Evolutionary conservation across 306 rosid genomes (phyloP).

Genomic region (Benincasa hispida): DNA sequence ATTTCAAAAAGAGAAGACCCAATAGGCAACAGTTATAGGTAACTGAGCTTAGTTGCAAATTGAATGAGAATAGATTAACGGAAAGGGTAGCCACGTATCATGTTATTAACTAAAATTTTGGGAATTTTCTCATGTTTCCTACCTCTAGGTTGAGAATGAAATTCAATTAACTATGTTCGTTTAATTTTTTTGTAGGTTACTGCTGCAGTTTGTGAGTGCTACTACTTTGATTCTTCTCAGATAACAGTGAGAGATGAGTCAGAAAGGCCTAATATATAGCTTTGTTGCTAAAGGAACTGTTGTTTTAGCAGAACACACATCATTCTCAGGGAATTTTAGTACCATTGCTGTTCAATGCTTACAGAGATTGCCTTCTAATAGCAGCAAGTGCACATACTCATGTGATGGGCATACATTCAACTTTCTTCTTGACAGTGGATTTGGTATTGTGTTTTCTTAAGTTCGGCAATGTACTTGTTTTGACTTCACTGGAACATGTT

Average conservation of each 20-base stretch:
- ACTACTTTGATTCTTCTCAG: constrained; percentile 5
- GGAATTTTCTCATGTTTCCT: not conserved
- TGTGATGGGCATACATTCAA: constrained; percentile 93
- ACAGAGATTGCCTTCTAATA: constrained; percentile 72
- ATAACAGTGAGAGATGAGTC: constrained; percentile 48
- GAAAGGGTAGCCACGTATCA: not conserved
- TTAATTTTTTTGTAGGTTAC: not conserved
- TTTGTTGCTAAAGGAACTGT: constrained; percentile 85
- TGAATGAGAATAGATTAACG: not conserved
- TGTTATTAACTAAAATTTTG: not conserved
- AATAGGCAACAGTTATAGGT: not conserved
- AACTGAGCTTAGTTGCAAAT: not conserved
- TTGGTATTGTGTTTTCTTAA: constrained; percentile 37
- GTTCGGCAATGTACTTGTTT: not conserved
- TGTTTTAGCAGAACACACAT: constrained; percentile 86
- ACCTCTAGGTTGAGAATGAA: not conserved
- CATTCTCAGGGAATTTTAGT: constrained; percentile 84
- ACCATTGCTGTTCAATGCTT: constrained; percentile 96
- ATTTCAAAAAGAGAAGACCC: not conserved
- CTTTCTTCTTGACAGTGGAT: constrained; percentile 74
- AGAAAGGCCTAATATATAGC: constrained; percentile 80
- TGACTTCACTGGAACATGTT: not conserved
- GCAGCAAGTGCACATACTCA: constrained; percentile 87
- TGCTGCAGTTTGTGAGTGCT: constrained; percentile 16
- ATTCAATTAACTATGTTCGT: not conserved